phyloP scores from a whole-genome alignment of 192 early-diverging fungal species.

The Phlyctochytrium arcticum region DNA sequence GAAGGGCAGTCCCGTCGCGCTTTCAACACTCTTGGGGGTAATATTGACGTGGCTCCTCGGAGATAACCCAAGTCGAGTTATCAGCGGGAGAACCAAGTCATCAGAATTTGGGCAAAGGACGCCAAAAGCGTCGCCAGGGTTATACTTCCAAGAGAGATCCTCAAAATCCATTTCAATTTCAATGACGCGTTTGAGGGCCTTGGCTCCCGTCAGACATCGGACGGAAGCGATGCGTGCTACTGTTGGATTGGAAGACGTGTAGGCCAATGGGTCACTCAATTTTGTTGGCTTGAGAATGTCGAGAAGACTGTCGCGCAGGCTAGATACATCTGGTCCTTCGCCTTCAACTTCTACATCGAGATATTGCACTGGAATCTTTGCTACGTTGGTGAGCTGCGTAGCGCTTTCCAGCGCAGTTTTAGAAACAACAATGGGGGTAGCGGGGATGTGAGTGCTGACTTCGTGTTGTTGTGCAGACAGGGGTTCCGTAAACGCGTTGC shows the following conservation, averaged over 20 bases:
- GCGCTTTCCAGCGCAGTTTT: conserved; percentile 34
- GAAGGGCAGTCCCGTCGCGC: conserved; percentile 18
- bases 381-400: conserved; percentile 53
- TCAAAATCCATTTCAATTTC: conserved; percentile 37
- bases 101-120: conserved; percentile 83
- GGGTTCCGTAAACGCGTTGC: background rate
- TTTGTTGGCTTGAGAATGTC: background rate
- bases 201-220: conserved; percentile 55
- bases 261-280: conserved; percentile 34
- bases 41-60: conserved; percentile 39
- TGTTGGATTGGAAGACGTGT: conserved; percentile 42
- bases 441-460: background rate
- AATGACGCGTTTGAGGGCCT: conserved; percentile 68
- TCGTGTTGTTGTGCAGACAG: background rate
- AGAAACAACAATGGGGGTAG: conserved; percentile 11
- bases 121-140: conserved; percentile 83
- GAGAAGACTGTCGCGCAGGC: background rate
- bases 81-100: conserved; percentile 59
- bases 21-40: conserved; percentile 5
- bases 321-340: no score
- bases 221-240: conserved; percentile 50
- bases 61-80: conserved; percentile 54
- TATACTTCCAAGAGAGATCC: conserved; percentile 40
- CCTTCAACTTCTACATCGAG: conserved; percentile 35
- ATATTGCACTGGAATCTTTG: conserved; percentile 46